phyloP scores from a whole-genome alignment of 83 land plant genomes.

The Thuja plicata region DNA sequence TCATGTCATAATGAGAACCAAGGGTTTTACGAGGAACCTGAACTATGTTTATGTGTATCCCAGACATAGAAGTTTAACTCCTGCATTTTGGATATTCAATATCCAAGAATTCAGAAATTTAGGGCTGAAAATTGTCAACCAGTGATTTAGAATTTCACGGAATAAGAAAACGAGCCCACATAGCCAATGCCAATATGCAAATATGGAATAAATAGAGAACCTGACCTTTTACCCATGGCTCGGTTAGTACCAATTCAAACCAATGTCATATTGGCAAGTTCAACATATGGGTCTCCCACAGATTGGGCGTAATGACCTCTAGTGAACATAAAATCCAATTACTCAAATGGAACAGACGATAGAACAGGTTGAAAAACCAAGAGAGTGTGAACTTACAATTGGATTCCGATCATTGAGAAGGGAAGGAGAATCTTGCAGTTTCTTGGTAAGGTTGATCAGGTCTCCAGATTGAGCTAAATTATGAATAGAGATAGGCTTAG shows the following conservation, averaged over 20 bases:
- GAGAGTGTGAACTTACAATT: slow-evolving; percentile 36
- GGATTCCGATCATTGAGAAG: slow-evolving; percentile 75
- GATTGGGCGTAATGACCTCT: not conserved
- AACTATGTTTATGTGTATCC: not conserved
- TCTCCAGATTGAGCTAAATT: slow-evolving; percentile 72
- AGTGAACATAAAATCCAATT: not conserved
- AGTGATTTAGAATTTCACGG: not conserved
- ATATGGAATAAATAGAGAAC: not conserved
- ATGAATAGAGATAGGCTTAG: slow-evolving; percentile 62
- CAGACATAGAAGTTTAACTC: not conserved
- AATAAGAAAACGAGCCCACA: not conserved
- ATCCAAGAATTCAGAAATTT: not conserved
- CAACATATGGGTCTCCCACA: not conserved
- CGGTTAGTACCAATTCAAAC: not conserved
- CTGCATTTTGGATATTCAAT: not conserved
- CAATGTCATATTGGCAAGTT: not conserved
- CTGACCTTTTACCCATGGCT: not conserved
- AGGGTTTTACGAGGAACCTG: too few species aligned
- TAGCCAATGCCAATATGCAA: not conserved
- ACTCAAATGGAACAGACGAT: not conserved
- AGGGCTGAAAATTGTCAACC: not conserved
- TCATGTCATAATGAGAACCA: not conserved
- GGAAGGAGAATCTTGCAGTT: slow-evolving; percentile 52
- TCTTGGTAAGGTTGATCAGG: slow-evolving; percentile 43
- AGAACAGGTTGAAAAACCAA: not conserved